phyloP scores from a whole-genome alignment of 2,329 filamentous ascomycete genomes.

The Chalaropsis thielavioides region DNA sequence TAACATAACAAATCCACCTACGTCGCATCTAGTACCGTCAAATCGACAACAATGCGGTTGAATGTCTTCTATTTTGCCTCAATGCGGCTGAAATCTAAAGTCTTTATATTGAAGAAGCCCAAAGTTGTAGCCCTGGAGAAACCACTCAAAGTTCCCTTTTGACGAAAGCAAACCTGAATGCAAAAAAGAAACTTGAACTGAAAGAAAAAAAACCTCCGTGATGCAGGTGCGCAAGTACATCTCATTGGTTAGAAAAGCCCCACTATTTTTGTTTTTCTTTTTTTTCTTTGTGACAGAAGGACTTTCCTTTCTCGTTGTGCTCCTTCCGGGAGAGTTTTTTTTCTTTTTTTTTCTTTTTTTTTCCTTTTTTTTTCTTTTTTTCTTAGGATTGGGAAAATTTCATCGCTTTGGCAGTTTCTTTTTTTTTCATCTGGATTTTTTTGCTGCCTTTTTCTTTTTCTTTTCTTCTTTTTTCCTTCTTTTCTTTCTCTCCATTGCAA shows the following conservation, averaged over 20 bases:
- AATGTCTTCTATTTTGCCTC: too few species aligned
- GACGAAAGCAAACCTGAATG: not conserved
- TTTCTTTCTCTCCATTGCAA: not conserved
- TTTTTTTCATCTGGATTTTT: conserved; percentile 12
- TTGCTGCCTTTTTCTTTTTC: conserved; percentile 2
- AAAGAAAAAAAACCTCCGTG: not conserved
- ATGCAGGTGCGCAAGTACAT: conserved; percentile 2
- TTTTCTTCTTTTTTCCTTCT: conserved; percentile 8
- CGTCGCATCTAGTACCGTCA: too few species aligned
- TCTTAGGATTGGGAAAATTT: not conserved
- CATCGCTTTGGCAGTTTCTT: not conserved
- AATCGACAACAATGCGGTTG: too few species aligned
- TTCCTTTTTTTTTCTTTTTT: conserved; percentile 13
- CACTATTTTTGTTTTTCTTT: conserved; percentile 2
- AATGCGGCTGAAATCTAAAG: too few species aligned
- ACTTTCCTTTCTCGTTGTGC: conserved; percentile 11
- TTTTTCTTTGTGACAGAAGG: conserved; percentile 3
- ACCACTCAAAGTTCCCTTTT: not conserved
- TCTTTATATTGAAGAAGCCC: too few species aligned
- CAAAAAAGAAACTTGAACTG: not conserved
- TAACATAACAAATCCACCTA: too few species aligned
- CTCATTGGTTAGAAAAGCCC: conserved; percentile 13
- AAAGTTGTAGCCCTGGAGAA: too few species aligned
- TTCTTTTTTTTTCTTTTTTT: conserved; percentile 7
- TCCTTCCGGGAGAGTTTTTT: conserved; percentile 9